These are phyloP conservation scores for Phytopythium vexans DNA, from an alignment of 352 stramenopile genomes.

Conservation along the genomic window DNA sequence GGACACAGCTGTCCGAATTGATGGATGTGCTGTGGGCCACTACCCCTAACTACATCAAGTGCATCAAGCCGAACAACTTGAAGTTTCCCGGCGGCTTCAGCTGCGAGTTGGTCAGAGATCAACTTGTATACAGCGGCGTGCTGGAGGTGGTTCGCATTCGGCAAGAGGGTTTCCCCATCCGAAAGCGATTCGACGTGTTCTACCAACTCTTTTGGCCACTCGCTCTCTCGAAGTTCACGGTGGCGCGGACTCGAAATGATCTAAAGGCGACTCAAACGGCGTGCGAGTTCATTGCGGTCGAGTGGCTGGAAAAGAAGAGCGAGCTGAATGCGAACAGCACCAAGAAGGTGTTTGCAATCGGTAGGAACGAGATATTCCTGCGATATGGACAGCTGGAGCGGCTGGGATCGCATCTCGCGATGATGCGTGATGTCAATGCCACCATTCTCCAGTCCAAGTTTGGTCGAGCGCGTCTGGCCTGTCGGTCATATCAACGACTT, in stretches of 20 bases:
- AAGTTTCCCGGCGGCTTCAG: conserved; percentile 91
- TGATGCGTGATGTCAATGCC: conserved; percentile 40
- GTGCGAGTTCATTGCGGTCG: conserved; percentile 43
- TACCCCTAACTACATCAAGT: conserved; percentile 93
- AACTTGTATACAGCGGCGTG: conserved; percentile 91
- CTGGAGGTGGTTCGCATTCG: conserved; percentile 92
- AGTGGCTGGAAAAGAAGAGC: conserved; percentile 35
- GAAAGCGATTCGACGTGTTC: conserved; percentile 72
- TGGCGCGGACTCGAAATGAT: conserved; percentile 19
- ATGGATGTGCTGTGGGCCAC: conserved; percentile 85
- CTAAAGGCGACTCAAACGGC: conserved; percentile 21
- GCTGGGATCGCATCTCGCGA: conserved; percentile 46
- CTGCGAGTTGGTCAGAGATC: conserved; percentile 84
- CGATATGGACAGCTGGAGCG: conserved; percentile 77
- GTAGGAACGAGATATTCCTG: conserved; percentile 69
- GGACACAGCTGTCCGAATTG: conserved; percentile 73
- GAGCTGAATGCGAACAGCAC: background rate
- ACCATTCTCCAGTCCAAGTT: conserved; percentile 54
- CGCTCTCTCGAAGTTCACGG: conserved; percentile 18
- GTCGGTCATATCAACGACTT: conserved; percentile 37
- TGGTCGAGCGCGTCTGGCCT: conserved; percentile 30
- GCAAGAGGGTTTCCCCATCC: conserved; percentile 89
- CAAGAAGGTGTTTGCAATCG: conserved; percentile 64
- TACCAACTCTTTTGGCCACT: conserved; percentile 72
- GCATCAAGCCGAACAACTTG: conserved; percentile 94